Evolutionary conservation across 345 rosid genomes (phyloP).

Genomic region (Eucalyptus globulus): DNA sequence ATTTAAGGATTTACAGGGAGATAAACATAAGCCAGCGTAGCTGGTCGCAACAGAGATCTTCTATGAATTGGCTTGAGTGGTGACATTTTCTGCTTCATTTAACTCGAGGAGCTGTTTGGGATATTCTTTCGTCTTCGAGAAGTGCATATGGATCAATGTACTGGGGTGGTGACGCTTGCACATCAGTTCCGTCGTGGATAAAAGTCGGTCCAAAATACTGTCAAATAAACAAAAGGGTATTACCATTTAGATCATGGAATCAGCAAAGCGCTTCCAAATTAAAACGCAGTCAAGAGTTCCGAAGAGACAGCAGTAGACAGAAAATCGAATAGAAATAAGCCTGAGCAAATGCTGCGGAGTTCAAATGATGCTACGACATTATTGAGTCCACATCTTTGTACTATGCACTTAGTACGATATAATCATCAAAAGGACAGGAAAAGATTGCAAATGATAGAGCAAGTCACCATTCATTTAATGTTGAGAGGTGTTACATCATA

Average conservation of each 20-base stretch:
- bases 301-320: neutral
- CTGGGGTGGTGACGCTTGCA: constrained; percentile 28
- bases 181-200: constrained; percentile 48
- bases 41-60: neutral
- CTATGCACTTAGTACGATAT: neutral
- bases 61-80: neutral
- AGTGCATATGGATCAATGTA: constrained; percentile 70
- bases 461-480: neutral
- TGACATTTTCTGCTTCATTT: constrained; percentile 9
- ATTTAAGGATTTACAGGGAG: neutral
- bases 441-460: neutral
- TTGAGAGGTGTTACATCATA: neutral
- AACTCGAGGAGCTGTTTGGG: constrained; percentile 48
- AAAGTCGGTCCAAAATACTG: constrained; percentile 79
- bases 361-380: neutral
- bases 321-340: neutral
- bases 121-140: constrained; percentile 82
- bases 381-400: neutral
- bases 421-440: neutral
- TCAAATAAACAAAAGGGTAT: neutral
- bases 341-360: neutral
- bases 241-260: neutral
- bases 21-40: neutral
- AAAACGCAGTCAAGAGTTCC: neutral
- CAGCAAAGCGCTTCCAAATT: neutral